Conservation (phyloP, 768 basidiomycete species). For the Pleurotus ostreatus region DNA sequence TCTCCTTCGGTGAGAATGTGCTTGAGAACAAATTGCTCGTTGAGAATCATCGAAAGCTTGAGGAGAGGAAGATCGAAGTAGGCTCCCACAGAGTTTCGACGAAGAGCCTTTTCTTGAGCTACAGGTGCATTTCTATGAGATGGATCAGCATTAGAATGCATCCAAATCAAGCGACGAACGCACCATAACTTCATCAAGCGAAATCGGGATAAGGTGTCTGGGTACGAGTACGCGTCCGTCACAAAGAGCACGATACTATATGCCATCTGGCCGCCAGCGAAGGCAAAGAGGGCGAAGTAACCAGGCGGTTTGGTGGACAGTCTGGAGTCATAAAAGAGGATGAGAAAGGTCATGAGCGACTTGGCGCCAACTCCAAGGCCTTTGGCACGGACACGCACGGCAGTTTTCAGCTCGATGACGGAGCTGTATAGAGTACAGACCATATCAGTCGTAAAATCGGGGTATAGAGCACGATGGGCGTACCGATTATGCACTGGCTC, state of each 20-base stretch:
- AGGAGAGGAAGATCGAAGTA: constrained; percentile 64
- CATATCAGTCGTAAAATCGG: constrained; percentile 5
- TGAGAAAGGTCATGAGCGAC: constrained; percentile 65
- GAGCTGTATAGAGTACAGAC: constrained; percentile 36
- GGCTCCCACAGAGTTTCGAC: too few relatives aligned
- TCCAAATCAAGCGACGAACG: too few relatives aligned
- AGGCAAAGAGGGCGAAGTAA: constrained; percentile 65
- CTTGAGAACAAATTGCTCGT: constrained; percentile 85
- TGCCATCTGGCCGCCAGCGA: constrained; percentile 78
- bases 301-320: background rate
- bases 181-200: background rate
- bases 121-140: too few relatives aligned
- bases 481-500: constrained; percentile 82
- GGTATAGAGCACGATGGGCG: constrained; percentile 23
- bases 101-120: too few relatives aligned
- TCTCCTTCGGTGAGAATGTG: constrained; percentile 96
- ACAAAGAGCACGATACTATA: constrained; percentile 61
- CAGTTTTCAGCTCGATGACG: constrained; percentile 62
- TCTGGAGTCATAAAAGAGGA: constrained; percentile 44
- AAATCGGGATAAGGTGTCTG: background rate
- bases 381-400: constrained; percentile 79
- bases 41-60: too few relatives aligned
- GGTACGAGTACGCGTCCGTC: constrained; percentile 39
- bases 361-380: constrained; percentile 78
- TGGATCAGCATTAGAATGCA: too few relatives aligned